Percentiles rank a stretch among this genome's conserved stretches.
These are phyloP conservation scores for Vachellia collinsii DNA, from an alignment of 306 rosid genomes.

Conservation along the genomic window DNA sequence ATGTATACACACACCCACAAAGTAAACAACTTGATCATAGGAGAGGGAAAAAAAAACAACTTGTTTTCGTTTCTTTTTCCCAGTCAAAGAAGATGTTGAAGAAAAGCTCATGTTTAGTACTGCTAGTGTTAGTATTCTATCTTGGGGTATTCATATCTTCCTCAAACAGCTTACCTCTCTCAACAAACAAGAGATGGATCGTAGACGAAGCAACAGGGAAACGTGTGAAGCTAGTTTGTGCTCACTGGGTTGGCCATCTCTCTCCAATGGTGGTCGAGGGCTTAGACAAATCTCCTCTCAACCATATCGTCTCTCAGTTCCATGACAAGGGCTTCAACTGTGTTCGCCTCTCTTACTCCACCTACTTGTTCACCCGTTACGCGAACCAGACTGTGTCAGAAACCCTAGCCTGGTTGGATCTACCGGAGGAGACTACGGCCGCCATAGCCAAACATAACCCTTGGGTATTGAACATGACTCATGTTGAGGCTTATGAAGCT, in stretches of 20 bases:
- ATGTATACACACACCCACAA: no score
- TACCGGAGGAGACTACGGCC: background rate
- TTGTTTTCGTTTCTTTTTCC: background rate
- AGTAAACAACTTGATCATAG: background rate
- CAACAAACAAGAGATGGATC: constrained; percentile 51
- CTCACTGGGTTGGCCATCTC: constrained; percentile 43
- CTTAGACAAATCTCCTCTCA: constrained; percentile 36
- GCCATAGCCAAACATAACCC: constrained; percentile 41
- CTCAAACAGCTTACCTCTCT: constrained; percentile 37
- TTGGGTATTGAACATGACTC: constrained; percentile 42
- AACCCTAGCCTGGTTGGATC: background rate
- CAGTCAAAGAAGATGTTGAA: background rate
- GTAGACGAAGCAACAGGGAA: constrained; percentile 43
- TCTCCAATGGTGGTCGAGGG: constrained; percentile 50
- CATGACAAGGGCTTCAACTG: constrained; percentile 37
- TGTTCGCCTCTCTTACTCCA: constrained; percentile 47
- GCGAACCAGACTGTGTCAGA: constrained; percentile 1
- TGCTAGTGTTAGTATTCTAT: background rate
- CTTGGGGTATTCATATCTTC: background rate
- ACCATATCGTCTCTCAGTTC: constrained; percentile 21
- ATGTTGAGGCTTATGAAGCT: constrained; percentile 35
- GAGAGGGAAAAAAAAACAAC: background rate
- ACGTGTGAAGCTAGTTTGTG: constrained; percentile 42
- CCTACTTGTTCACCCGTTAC: constrained; percentile 48
- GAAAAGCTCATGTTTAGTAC: background rate